Conservation (phyloP, 768 basidiomycete species). For the Albatrellus ellisii region DNA sequence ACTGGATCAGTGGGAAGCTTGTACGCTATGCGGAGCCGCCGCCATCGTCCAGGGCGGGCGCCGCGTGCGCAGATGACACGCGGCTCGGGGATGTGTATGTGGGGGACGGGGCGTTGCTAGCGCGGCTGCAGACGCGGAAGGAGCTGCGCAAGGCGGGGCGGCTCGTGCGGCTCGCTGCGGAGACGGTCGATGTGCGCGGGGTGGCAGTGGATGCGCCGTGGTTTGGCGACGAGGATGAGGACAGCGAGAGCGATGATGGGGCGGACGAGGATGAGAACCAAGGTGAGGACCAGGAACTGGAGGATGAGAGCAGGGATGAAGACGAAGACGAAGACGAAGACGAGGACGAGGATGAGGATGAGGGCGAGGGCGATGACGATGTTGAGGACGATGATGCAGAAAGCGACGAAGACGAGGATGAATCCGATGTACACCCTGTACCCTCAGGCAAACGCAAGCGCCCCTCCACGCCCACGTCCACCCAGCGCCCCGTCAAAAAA, state of each 20-base stretch:
- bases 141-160: constrained; percentile 45
- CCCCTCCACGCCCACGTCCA: constrained; percentile 2
- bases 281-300: constrained; percentile 22
- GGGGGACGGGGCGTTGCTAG: constrained; percentile 38
- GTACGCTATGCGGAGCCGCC: constrained; percentile 58
- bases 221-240: constrained; percentile 21
- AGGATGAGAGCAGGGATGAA: constrained; percentile 18
- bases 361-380: constrained; percentile 26
- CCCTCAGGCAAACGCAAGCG: constrained; percentile 23
- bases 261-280: constrained; percentile 19
- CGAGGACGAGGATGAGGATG: constrained; percentile 27
- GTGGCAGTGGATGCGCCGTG: constrained; percentile 27
- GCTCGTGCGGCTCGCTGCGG: constrained; percentile 35
- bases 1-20: constrained; percentile 72
- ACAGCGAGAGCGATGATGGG: constrained; percentile 19
- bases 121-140: constrained; percentile 37
- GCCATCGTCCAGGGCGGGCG: constrained; percentile 4
- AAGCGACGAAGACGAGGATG: constrained; percentile 26
- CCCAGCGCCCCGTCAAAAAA: constrained; percentile 21
- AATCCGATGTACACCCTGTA: constrained; percentile 25
- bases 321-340: constrained; percentile 26
- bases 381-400: constrained; percentile 20
- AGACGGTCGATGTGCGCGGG: constrained; percentile 27
- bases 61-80: constrained; percentile 9
- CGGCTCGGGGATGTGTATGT: constrained; percentile 24